A percentile compares a stretch with the other conserved stretches of the same genome.
Evolutionary conservation across 208 protist genomes (phyloP).

Genomic region (Leptomonas pyrrhocoris): DNA sequence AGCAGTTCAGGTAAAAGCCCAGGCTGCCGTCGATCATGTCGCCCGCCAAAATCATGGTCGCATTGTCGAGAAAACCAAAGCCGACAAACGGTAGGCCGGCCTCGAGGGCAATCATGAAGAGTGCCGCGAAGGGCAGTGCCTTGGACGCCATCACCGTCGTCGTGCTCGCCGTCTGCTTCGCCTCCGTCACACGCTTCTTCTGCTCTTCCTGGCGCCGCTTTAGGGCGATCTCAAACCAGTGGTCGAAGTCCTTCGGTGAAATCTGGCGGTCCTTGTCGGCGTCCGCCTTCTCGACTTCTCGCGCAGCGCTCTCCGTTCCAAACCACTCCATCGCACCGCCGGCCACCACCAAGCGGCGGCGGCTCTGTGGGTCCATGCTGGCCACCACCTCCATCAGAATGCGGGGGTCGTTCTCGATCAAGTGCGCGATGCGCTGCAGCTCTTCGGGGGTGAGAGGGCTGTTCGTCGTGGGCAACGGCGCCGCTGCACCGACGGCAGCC

Average conservation of each 20-base stretch:
- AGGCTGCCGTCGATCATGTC: constrained; percentile 88
- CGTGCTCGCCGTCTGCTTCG: constrained; percentile 11
- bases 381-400: constrained; percentile 84
- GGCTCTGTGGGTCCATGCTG: constrained; percentile 70
- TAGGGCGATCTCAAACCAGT: constrained; percentile 87
- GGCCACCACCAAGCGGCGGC: constrained; percentile 80
- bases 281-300: constrained; percentile 82
- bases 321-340: constrained; percentile 93
- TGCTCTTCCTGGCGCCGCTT: constrained; percentile 62
- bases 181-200: constrained; percentile 30
- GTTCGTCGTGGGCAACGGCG: neutral
- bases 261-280: constrained; percentile 82
- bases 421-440: constrained; percentile 57
- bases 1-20: constrained; percentile 91
- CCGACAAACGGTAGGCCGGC: constrained; percentile 91
- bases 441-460: constrained; percentile 47
- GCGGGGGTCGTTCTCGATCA: constrained; percentile 83
- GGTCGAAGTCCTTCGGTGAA: constrained; percentile 91
- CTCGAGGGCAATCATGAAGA: constrained; percentile 78
- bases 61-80: constrained; percentile 92
- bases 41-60: constrained; percentile 89
- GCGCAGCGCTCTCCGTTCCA: constrained; percentile 81
- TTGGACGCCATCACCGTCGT: constrained; percentile 18
- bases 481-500: neutral
- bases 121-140: constrained; percentile 51